Evolutionary conservation across 2,329 filamentous ascomycete species (phyloP).

Genomic region (Cladosporium sphaerospermum): DNA sequence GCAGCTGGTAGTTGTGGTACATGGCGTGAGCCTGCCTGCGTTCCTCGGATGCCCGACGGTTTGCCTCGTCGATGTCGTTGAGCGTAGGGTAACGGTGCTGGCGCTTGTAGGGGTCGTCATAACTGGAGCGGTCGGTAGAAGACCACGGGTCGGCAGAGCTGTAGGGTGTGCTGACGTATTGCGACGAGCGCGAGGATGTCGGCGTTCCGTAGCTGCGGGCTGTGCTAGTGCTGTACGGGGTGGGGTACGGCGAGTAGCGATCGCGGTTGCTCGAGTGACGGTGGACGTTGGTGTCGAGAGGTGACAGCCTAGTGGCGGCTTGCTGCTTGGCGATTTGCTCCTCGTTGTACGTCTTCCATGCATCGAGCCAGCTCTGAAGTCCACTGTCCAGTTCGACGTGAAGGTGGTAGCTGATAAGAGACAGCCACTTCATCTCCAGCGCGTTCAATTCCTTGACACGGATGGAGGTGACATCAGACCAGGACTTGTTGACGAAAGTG

Average conservation of each 20-base stretch:
- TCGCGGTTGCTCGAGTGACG: slow-evolving; percentile 47
- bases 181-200: slow-evolving; percentile 26
- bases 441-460: slow-evolving; percentile 75
- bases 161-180: slow-evolving; percentile 28
- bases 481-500: slow-evolving; percentile 94
- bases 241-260: slow-evolving; percentile 32
- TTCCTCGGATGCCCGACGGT: slow-evolving; percentile 27
- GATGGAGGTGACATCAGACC: slow-evolving; percentile 92
- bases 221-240: slow-evolving; percentile 26
- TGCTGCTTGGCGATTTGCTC: slow-evolving; percentile 32
- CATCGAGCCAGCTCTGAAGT: slow-evolving; percentile 57
- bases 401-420: slow-evolving; percentile 73
- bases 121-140: slow-evolving; percentile 22
- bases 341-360: slow-evolving; percentile 59
- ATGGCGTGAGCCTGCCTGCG: slow-evolving; percentile 25
- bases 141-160: slow-evolving; percentile 29
- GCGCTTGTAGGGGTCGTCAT: slow-evolving; percentile 30
- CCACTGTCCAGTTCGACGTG: slow-evolving; percentile 81
- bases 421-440: slow-evolving; percentile 82
- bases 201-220: slow-evolving; percentile 23
- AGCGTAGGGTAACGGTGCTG: slow-evolving; percentile 28
- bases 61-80: slow-evolving; percentile 29
- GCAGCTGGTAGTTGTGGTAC: slow-evolving; percentile 25
- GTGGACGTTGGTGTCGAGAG: slow-evolving; percentile 60
- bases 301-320: slow-evolving; percentile 43